phyloP scores from a whole-genome alignment of 2,329 filamentous ascomycete genomes.

The Aschersonia sp. region DNA sequence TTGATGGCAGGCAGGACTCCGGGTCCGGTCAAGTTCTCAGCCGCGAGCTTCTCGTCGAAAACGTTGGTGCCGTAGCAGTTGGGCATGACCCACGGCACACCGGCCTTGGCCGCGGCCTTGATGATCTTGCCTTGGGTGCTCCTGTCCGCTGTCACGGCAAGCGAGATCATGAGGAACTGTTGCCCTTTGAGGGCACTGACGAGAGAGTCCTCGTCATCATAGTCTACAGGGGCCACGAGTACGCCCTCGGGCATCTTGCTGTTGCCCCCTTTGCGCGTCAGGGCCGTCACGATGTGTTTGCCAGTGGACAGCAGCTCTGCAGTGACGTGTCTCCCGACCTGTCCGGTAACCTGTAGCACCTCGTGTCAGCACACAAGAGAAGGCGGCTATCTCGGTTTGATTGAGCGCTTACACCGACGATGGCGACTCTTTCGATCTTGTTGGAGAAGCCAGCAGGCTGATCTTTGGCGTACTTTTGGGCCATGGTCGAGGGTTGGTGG shows the following conservation, averaged over 20 bases:
- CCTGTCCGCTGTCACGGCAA: conserved; percentile 22
- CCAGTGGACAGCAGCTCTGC: conserved; percentile 29
- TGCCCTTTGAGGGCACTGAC: conserved; percentile 35
- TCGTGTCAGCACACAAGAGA: background rate
- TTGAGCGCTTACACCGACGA: conserved; percentile 25
- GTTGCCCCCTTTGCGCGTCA: conserved; percentile 30
- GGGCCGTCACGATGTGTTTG: conserved; percentile 36
- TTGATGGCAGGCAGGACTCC: conserved; percentile 12
- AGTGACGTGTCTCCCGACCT: conserved; percentile 24
- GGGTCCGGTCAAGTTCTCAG: conserved; percentile 14
- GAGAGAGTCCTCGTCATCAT: conserved; percentile 26
- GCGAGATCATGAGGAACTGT: conserved; percentile 40
- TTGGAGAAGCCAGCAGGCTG: conserved; percentile 15
- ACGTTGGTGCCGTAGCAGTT: conserved; percentile 32
- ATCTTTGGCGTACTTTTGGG: conserved; percentile 8
- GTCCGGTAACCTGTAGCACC: conserved; percentile 20
- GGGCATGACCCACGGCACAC: conserved; percentile 36
- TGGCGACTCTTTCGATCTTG: conserved; percentile 21
- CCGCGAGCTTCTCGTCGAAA: conserved; percentile 26
- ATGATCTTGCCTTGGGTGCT: conserved; percentile 30
- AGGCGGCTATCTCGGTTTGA: too few relatives aligned
- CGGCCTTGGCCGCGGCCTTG: conserved; percentile 33
- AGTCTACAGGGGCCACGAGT: conserved; percentile 25
- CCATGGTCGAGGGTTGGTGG: background rate
- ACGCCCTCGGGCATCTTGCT: conserved; percentile 29